Evolutionary conservation across 129 eudicot genomes (phyloP), one percentile per base, ranked within the genome.

Genomic region (Saposhnikovia divaricata): DNA sequence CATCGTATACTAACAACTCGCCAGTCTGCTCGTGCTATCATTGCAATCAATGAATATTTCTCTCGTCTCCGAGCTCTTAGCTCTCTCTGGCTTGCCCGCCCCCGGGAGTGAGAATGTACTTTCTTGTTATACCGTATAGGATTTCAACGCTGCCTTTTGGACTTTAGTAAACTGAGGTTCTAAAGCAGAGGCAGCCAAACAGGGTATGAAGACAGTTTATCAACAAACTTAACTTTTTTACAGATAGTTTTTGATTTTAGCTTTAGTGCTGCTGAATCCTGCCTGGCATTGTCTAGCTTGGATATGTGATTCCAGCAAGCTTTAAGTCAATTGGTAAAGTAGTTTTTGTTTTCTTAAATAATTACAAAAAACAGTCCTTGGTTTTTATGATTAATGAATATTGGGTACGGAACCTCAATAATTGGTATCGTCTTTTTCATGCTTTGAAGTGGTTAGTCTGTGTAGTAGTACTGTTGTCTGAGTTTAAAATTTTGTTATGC

Each of bases 81-180:
- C 85, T 88, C 96, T 34, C 87, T 90, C 16, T 90, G 96, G 96
- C 92, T 88, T 37, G 96, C 96, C 48, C 90, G 96, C 42, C 96
- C 96, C 75, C 85, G 96, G 75, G 96, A 88, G 80, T 88, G 81
- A 88, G 44, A 61, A 74, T 47, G 79, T 10, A 31, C 57, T 66
- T 77, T 53, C 31, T 74, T 45, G 31, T 77, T 14, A 23, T 59
- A 77, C 72, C 45, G 5, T 10, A 38, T 40, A 61, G 69, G 69
- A 61, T n/a, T 2, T 9, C 1, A 61, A 9, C 9, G 69, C 34
- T 25, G 69, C 69, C 69, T n/a, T 61, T 25, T 1, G 69, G 34
- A 61, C 34, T 61, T 25, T 2, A 61, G 37, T 25, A 4, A 23
- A 59, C 25, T 59, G 31, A 59, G n/a, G 66, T 59, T 61, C 14